Base-by-base conservation (phyloP, 164 flowering plant genomes). In the Amborella trichopoda region DNA sequence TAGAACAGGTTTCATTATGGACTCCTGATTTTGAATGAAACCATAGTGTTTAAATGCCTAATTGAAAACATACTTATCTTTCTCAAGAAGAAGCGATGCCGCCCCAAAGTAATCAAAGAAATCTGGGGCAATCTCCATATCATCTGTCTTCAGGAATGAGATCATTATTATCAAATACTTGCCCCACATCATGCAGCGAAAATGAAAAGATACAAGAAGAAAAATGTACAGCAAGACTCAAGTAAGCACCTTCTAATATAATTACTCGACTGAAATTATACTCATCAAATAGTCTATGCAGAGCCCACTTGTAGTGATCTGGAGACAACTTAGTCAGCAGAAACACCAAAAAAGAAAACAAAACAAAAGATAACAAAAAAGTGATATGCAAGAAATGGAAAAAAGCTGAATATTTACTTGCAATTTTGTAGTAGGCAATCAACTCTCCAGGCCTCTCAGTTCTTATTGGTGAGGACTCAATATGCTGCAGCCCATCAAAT, bases 241-340 rank as follows among this genome's bases (percentile, higher is more conserved):
- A 21, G 40, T 26, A 36, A 38, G 38, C 58, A 93, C 99, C 99
- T 84, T 93, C 99, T 56, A 89, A 90, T 64, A 89, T 85, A 58
- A 89, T 80, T 18, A 83, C 95, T 49, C 87, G 68, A 50, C 58
- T 68, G 63, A 88, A 93, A 45, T 83, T 82, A 60, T 81, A 82
- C 57, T 77, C 74, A 72, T 71, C 66, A 68, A 93, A 93, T 63
- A 93, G 64, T 48, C 73, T 60, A 68, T 93, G 94, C 69, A 93
- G 48, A 50, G 87, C 85, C 89, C 97, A 89, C 54, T 85, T 89
- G 80, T 89, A 89, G 68, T 89, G 97, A 68, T 88, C 97, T 89
- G 55, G 23, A 43, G 48, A 44, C 53, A 44, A 0, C 43, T 54
- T 40, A 26, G 23, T 19, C 9, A 34, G 36, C 20, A 59, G 44